Evolutionary conservation across 139 green algal species (phyloP).

Genomic region (Chlorella sp.): DNA sequence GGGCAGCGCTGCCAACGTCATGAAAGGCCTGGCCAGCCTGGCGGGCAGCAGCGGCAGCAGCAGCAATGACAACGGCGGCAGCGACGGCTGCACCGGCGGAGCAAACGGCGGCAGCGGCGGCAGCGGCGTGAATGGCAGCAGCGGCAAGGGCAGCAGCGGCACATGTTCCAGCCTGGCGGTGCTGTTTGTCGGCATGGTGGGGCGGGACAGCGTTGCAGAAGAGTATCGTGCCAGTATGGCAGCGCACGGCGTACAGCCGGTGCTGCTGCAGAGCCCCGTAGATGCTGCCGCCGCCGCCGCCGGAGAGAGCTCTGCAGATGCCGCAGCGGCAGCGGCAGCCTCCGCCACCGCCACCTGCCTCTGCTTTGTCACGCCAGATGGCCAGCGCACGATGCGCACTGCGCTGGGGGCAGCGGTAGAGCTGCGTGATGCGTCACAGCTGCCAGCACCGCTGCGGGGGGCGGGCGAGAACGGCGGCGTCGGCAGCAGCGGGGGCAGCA

Average conservation of each 20-base stretch:
- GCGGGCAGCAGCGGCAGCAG: not conserved
- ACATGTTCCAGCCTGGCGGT: not conserved
- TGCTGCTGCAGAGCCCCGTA: constrained; percentile 58
- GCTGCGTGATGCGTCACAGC: constrained; percentile 49
- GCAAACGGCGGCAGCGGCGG: not conserved
- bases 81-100: not conserved
- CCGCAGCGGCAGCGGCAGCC: constrained; percentile 5
- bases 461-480: not conserved
- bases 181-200: constrained; percentile 76
- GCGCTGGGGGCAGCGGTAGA: constrained; percentile 78
- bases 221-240: constrained; percentile 68
- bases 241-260: constrained; percentile 57
- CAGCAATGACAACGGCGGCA: not conserved
- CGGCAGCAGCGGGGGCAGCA: not conserved
- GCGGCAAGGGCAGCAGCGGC: not conserved
- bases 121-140: not conserved
- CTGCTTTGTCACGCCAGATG: constrained; percentile 80
- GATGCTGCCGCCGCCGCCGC: not conserved
- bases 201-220: constrained; percentile 58
- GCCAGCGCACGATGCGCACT: constrained; percentile 94
- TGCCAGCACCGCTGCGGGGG: constrained; percentile 50
- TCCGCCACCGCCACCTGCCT: constrained; percentile 64
- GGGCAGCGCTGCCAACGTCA: constrained; percentile 86
- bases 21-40: constrained; percentile 52
- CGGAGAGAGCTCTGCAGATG: not conserved